Evolutionary conservation across 2,329 filamentous ascomycete genomes (phyloP), one percentile per base, ranked within the genome.

Genomic region (Alternaria sp.): DNA sequence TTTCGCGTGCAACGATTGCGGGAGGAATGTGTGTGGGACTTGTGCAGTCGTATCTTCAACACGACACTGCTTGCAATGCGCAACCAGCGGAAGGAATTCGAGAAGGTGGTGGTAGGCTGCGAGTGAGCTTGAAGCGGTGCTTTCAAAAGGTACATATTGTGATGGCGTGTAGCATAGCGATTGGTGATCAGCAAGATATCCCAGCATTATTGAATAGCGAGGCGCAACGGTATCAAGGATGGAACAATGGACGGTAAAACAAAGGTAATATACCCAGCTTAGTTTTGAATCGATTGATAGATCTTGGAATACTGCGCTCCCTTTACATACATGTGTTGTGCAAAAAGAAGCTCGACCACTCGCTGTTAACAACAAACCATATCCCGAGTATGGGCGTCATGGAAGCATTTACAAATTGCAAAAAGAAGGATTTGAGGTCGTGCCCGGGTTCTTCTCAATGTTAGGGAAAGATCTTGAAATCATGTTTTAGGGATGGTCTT

Each of bases 51-150:
- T 74, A 9, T 72, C 74, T 8, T 69, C 75, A 25, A 65, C 67
- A 57, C 72, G 81, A 54, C 70, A 77, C 46, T 84, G 82, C 67
- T 62, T 83, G 57, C 71, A 74, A 10, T 84, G 82, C 64, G 80
- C 79, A 16, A 76, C 70, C 9, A 62, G 59, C 4, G 46, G 55
- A 36, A 55, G 64, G 34, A 62, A 62, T 28, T 64, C 60, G 36
- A 60, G 60, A 41, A 45, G 62, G 20, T 69, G 62, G 64, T 67
- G 67, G 61, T 67, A 59, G 40, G 41, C n/a, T 6, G 12, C 6
- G 36, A 38, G 16, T 36, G 16, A 28, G 14, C 9, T 45, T 40
- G 14, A 25, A 4, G 10, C 8, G 20, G 20, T 14, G 20, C 16
- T 16, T 25, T 25, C 6, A 11, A 9, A 20, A 25, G 12, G 25